Percentiles rank a stretch among this genome's conserved stretches.
Conservation (phyloP, 495 filamentous ascomycete genomes). For the Aspergillus taichungensis region DNA sequence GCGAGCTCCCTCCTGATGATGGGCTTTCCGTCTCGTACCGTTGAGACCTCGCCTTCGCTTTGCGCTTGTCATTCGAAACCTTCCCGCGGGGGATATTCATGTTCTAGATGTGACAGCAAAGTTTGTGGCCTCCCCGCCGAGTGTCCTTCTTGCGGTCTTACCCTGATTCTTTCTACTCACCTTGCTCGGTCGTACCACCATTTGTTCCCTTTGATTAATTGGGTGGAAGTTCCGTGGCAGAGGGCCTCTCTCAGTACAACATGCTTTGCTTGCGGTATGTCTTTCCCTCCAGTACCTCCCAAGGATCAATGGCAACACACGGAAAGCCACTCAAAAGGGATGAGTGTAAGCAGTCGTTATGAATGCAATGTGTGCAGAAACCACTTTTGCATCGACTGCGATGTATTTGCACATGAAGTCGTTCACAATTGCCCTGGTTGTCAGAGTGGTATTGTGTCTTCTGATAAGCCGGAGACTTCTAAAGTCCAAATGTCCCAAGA, state of each 20-base stretch:
- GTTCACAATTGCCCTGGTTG: conserved; percentile 95
- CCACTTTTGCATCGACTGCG: conserved; percentile 97
- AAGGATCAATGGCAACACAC: conserved; percentile 26
- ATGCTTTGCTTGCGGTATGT: conserved; percentile 43
- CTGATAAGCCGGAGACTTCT: conserved; percentile 2
- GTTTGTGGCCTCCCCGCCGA: conserved; percentile 88
- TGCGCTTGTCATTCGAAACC: conserved; percentile 89
- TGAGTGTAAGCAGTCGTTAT: conserved; percentile 81
- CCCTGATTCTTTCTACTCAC: conserved; percentile 94
- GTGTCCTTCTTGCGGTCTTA: conserved; percentile 84
- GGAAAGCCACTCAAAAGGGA: conserved; percentile 44
- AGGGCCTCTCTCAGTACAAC: conserved; percentile 42
- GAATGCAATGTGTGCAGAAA: conserved; percentile 73
- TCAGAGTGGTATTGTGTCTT: conserved; percentile 46
- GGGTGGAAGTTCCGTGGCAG: conserved; percentile 81
- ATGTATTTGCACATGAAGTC: conserved; percentile 86
- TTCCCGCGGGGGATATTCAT: conserved; percentile 80
- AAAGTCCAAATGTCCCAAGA: conserved; percentile 8
- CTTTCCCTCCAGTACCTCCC: conserved; percentile 43
- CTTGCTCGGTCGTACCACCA: conserved; percentile 93
- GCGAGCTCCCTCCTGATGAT: conserved; percentile 84
- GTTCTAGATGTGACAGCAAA: conserved; percentile 79
- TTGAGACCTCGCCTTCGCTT: conserved; percentile 61
- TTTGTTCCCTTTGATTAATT: conserved; percentile 84
- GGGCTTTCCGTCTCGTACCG: conserved; percentile 94